Evolutionary conservation across 1,139 yeast genomes (phyloP).

Genomic region (Candida neerlandica): DNA sequence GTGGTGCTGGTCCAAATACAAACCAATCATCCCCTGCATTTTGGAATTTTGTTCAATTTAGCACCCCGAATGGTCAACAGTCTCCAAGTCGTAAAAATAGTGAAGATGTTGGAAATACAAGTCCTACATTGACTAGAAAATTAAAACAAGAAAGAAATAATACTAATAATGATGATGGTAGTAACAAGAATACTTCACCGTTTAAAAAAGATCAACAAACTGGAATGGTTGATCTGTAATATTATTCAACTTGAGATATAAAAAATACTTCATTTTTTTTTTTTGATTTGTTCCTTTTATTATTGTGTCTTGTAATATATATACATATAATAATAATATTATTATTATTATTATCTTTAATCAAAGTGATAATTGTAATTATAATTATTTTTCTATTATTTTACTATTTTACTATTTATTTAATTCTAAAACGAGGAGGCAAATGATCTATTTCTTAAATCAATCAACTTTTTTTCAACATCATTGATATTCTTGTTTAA

Average conservation of each 20-base stretch:
- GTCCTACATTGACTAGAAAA: slow-evolving; percentile 44
- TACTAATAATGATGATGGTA: neutral
- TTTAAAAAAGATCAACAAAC: slow-evolving; percentile 11
- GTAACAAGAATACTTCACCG: slow-evolving; percentile 9
- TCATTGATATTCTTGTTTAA: slow-evolving; percentile 62
- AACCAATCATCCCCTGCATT: slow-evolving; percentile 70
- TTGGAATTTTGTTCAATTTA: slow-evolving; percentile 78
- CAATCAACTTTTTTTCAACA: slow-evolving; percentile 61
- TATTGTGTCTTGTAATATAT: slow-evolving; percentile 4
- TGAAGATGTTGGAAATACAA: slow-evolving; percentile 40
- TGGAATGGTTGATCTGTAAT: slow-evolving; percentile 12
- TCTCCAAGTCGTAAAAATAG: slow-evolving; percentile 45
- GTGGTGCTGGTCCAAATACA: slow-evolving; percentile 16
- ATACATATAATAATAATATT: neutral
- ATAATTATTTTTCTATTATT: too few relatives aligned
- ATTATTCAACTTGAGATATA: neutral
- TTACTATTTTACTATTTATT: neutral
- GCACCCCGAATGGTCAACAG: slow-evolving; percentile 59
- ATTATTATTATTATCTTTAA: neutral
- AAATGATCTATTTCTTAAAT: slow-evolving; percentile 51
- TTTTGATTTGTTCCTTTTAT: neutral
- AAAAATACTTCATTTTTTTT: neutral
- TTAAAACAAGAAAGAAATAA: slow-evolving; percentile 13
- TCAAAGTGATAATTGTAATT: too few relatives aligned
- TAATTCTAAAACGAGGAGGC: neutral